Base-by-base conservation (phyloP, 2,329 filamentous ascomycete species). In the Pseudogymnoascus sp. region DNA sequence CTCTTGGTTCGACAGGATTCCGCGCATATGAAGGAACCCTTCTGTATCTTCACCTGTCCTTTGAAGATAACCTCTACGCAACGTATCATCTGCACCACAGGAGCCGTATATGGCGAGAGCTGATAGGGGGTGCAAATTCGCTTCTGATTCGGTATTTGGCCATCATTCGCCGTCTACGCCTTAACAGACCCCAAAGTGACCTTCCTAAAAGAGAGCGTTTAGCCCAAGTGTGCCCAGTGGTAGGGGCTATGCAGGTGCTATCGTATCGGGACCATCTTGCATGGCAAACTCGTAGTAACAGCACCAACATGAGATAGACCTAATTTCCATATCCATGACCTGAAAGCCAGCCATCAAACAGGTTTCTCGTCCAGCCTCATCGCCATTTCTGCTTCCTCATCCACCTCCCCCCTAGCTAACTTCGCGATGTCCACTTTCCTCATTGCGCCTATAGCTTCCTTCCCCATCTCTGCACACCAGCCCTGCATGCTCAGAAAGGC, bases 401-500 rank as follows among this genome's bases (percentile, higher is more conserved):
- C 28, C 5, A 33, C 5, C 50, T 57, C 50, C 9, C n/a, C 10
- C 2, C 47, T n/a, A 57, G 50, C 28, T 7, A 57, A 15, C 28
- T 21, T 57, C n/a, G 50, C 50, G 21, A 57, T 57, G 28, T 57
- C 50, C n/a, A 21, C 28, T 21, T 33, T 57, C 50, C 50, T 57
- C 17, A 33, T 57, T 2, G 50, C 28, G 1, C 50, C 50, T 33
- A 57, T 33, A 35, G 50, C 28, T 21, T 61, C 50, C 17, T 57
- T 57, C 6, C 50, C 50, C 28, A 57, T 57, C 50, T 57, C 28
- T 35, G 50, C 28, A 28, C 50, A 57, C 36, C 71, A 91, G 0
- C 84, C 86, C 66, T 89, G 87, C 63, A 96, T 78, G 70, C 93
- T 97, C 66, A 86, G 80, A 83, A 97, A 84, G 0, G 83, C 92